These are phyloP conservation scores for Orychophragmus violaceus DNA, from an alignment of 345 rosid species.

Conservation along the genomic window DNA sequence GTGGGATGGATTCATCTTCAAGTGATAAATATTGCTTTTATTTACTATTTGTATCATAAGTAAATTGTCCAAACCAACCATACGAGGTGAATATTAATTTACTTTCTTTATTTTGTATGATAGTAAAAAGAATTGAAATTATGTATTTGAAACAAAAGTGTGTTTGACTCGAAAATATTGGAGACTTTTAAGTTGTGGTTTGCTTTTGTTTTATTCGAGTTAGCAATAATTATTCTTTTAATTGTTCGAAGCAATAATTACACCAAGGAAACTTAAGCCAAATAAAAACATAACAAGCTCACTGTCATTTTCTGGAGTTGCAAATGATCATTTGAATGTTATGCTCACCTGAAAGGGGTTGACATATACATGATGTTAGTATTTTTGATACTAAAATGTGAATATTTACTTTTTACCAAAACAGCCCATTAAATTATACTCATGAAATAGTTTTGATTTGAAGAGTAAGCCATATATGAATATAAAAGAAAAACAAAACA, in stretches of 20 bases:
- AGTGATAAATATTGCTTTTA: no score
- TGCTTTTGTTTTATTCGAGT: neutral
- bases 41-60: no score
- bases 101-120: neutral
- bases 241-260: no score
- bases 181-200: neutral
- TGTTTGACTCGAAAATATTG: neutral
- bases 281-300: neutral
- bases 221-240: no score
- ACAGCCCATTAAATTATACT: neutral
- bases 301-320: neutral
- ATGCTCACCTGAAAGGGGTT: neutral
- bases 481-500: slow-evolving; percentile 5
- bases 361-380: neutral
- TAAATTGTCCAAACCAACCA: neutral
- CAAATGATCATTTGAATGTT: neutral
- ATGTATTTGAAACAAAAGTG: neutral
- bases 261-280: neutral
- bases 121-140: neutral
- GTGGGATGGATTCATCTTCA: no score
- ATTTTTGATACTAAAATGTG: neutral
- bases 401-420: neutral
- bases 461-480: neutral
- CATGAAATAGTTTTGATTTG: neutral
- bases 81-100: neutral